Evolutionary conservation across 306 rosid genomes (phyloP).

Genomic region (Corylus avellana): DNA sequence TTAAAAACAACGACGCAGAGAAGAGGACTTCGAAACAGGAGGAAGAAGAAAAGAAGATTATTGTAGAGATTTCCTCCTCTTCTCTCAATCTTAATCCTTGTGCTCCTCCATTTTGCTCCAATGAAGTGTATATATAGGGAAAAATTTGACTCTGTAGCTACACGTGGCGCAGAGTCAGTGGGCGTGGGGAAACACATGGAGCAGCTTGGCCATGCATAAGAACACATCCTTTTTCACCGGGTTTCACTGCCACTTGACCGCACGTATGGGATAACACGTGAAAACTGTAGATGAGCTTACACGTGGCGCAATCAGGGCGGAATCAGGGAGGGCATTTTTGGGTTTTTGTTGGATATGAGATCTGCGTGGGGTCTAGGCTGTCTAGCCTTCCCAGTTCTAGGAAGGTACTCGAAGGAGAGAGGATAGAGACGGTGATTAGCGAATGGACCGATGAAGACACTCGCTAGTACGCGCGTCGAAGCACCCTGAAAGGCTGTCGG

Average conservation of each 20-base stretch:
- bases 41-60: neutral
- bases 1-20: neutral
- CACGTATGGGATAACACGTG: neutral
- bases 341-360: neutral
- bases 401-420: slow-evolving; percentile 10
- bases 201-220: slow-evolving; percentile 37
- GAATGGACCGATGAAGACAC: neutral
- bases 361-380: slow-evolving; percentile 2
- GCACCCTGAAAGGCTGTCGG: neutral
- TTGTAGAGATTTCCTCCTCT: neutral
- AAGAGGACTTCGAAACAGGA: neutral
- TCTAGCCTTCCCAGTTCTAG: neutral
- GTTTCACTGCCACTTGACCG: neutral
- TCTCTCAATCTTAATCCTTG: neutral
- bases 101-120: neutral
- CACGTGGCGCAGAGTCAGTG: slow-evolving; percentile 46
- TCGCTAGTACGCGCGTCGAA: neutral
- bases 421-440: neutral
- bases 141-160: neutral
- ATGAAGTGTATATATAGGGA: slow-evolving; percentile 36
- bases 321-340: neutral
- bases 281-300: too few species aligned
- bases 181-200: neutral
- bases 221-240: neutral
- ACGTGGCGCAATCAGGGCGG: slow-evolving; percentile 12